phyloP scores from a whole-genome alignment of 768 basidiomycete genomes.

The Russula sp. region DNA sequence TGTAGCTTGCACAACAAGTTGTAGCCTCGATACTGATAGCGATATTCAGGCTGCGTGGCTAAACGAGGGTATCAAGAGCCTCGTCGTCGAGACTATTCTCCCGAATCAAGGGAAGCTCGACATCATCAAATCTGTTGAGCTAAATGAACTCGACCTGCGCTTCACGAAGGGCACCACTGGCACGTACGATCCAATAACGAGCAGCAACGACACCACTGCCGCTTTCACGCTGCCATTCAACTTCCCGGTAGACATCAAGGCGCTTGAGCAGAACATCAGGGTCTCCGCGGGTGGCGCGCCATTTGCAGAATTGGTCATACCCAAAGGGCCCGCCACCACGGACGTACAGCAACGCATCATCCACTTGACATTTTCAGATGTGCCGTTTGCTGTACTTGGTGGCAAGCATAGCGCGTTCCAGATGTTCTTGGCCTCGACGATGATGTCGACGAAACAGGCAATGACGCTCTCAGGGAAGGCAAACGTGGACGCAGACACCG shows the following conservation, averaged over 20 bases:
- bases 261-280: slow-evolving; percentile 54
- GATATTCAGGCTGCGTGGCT: slow-evolving; percentile 57
- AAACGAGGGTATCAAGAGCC: slow-evolving; percentile 60
- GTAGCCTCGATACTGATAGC: background rate
- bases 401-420: slow-evolving; percentile 49
- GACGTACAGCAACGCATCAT: slow-evolving; percentile 60
- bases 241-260: slow-evolving; percentile 62
- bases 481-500: slow-evolving; percentile 55
- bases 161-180: slow-evolving; percentile 53
- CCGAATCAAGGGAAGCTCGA: slow-evolving; percentile 57
- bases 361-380: slow-evolving; percentile 49
- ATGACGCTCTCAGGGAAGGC: slow-evolving; percentile 47
- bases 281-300: slow-evolving; percentile 45
- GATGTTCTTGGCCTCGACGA: slow-evolving; percentile 56
- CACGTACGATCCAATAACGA: slow-evolving; percentile 53
- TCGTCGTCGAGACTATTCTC: slow-evolving; percentile 51
- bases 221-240: slow-evolving; percentile 62
- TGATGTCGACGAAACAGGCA: slow-evolving; percentile 40
- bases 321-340: slow-evolving; percentile 50
- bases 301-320: slow-evolving; percentile 57
- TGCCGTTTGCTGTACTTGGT: slow-evolving; percentile 53
- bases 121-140: slow-evolving; percentile 57
- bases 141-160: slow-evolving; percentile 53
- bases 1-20: slow-evolving; percentile 18
- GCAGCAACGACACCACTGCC: slow-evolving; percentile 54